Conservation (phyloP, 352 stramenopile genomes). For the Phytophthora uliginosa region DNA sequence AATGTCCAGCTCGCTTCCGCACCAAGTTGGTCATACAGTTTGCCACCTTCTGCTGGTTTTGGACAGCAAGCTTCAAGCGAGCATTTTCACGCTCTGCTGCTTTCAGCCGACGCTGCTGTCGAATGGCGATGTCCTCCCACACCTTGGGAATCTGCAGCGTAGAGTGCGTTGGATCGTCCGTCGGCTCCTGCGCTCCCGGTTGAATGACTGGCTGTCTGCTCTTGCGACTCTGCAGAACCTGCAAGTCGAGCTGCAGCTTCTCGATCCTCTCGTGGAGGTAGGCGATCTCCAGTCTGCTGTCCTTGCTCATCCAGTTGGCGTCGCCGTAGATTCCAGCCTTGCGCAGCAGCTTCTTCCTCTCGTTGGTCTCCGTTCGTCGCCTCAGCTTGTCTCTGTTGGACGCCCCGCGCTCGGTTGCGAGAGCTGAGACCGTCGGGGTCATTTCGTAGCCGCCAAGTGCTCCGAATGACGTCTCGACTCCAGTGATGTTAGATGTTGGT, state of each 20-base stretch:
- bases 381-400: constrained; percentile 22
- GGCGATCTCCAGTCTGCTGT: constrained; percentile 65
- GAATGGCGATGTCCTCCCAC: constrained; percentile 37
- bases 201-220: constrained; percentile 18
- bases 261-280: constrained; percentile 78
- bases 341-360: constrained; percentile 52
- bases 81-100: constrained; percentile 51
- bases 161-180: constrained; percentile 13
- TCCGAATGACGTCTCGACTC: constrained; percentile 25
- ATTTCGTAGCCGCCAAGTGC: constrained; percentile 11
- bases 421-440: constrained; percentile 5
- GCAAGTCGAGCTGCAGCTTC: constrained; percentile 43
- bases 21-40: constrained; percentile 34
- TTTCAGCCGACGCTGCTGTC: constrained; percentile 48
- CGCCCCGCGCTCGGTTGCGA: neutral
- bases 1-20: constrained; percentile 32
- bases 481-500: constrained; percentile 11
- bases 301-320: constrained; percentile 40
- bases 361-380: constrained; percentile 28
- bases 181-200: neutral
- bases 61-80: constrained; percentile 51
- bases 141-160: constrained; percentile 29
- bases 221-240: constrained; percentile 43
- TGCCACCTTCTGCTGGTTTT: constrained; percentile 40
- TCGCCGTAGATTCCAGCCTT: constrained; percentile 46